Evolutionary conservation across 371 early-diverging fungal species (phyloP).

Genomic region (Mucor piriformis): DNA sequence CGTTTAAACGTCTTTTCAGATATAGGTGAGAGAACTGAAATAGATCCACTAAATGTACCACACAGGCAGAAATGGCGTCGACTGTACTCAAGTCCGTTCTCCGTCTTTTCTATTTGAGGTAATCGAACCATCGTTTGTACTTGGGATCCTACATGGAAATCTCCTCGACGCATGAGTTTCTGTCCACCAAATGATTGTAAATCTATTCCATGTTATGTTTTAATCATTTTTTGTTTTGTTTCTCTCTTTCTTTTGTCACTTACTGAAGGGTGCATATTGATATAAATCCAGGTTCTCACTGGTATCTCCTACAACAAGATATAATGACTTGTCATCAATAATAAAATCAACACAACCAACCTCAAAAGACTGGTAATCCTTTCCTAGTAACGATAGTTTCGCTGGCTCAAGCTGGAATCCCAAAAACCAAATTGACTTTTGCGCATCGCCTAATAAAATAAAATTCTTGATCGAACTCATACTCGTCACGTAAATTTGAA

Average conservation of each 20-base stretch:
- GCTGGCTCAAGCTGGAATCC: slow-evolving; percentile 98
- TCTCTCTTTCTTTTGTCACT: slow-evolving; percentile 22
- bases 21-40: slow-evolving; percentile 78
- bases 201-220: slow-evolving; percentile 45
- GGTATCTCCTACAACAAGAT: slow-evolving; percentile 82
- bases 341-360: slow-evolving; percentile 77
- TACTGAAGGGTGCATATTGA: slow-evolving; percentile 87
- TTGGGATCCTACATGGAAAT: slow-evolving; percentile 82
- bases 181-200: slow-evolving; percentile 89
- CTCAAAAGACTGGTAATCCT: slow-evolving; percentile 81
- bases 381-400: slow-evolving; percentile 86
- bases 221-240: neutral
- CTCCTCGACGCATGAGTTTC: slow-evolving; percentile 88
- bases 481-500: slow-evolving; percentile 87
- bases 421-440: slow-evolving; percentile 91
- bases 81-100: slow-evolving; percentile 33
- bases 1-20: slow-evolving; percentile 92
- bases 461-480: slow-evolving; percentile 88
- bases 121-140: slow-evolving; percentile 69
- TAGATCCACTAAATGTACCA: slow-evolving; percentile 69
- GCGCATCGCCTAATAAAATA: slow-evolving; percentile 91
- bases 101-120: slow-evolving; percentile 46
- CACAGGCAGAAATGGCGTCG: slow-evolving; percentile 55
- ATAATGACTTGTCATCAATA: slow-evolving; percentile 73
- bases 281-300: slow-evolving; percentile 84